Evolutionary conservation across 371 early-diverging fungal species (phyloP).

Genomic region (Mucor plumbeus): DNA sequence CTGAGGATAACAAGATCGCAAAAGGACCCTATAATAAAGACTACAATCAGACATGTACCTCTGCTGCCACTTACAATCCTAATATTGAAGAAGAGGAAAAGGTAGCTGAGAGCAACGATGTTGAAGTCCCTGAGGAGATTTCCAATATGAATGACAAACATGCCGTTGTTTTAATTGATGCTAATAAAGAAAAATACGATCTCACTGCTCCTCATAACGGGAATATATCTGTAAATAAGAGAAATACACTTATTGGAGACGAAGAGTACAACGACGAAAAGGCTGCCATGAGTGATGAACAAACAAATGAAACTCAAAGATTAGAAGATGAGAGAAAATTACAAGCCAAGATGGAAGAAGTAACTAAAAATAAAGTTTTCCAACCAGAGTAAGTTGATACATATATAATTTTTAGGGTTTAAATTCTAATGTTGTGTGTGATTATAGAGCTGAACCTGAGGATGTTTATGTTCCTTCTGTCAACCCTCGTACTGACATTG

Average conservation of each 20-base stretch:
- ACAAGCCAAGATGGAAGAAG: background rate
- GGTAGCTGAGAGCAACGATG: background rate
- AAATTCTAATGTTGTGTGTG: background rate
- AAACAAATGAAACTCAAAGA: constrained; percentile 1
- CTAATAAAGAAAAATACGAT: background rate
- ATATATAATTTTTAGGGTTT: background rate
- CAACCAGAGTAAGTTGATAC: background rate
- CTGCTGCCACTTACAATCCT: background rate
- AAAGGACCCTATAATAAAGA: background rate
- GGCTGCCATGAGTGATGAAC: background rate
- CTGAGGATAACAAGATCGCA: background rate
- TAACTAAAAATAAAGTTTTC: background rate
- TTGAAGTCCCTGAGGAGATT: background rate
- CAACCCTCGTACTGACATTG: background rate
- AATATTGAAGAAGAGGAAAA: background rate
- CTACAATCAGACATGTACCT: background rate
- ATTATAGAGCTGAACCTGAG: constrained; percentile 1
- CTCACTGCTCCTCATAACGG: background rate
- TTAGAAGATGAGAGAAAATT: background rate
- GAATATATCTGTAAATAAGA: background rate
- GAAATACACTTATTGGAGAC: constrained; percentile 1
- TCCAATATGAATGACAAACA: background rate
- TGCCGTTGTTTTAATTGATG: background rate
- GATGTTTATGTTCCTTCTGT: background rate
- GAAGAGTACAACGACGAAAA: background rate